A percentile compares a stretch with the other conserved stretches of the same genome.
Conservation (phyloP, 441 rosid genomes). For the Populus tomentosa region DNA sequence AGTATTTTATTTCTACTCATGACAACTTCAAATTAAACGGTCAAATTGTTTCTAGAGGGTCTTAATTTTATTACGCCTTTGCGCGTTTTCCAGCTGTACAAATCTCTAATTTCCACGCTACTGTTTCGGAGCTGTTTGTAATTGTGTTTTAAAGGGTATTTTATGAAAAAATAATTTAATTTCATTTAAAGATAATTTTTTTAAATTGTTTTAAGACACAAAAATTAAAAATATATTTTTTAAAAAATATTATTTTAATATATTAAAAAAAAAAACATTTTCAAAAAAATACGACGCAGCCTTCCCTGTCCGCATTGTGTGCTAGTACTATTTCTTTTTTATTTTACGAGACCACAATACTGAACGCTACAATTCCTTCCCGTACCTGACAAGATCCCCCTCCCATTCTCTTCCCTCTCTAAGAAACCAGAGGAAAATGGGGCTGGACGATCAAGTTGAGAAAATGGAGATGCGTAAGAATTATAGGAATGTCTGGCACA, state of each 20-base stretch:
- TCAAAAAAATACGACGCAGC: no score
- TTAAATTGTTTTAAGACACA: no score
- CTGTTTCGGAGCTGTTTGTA: no score
- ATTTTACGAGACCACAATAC: no score
- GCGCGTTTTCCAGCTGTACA: not conserved
- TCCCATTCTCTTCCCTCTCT: not conserved
- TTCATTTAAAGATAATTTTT: no score
- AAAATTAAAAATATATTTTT: no score
- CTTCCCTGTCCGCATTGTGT: not conserved
- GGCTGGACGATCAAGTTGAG: constrained; percentile 15
- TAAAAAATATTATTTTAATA: no score
- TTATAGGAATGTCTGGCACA: constrained; percentile 47
- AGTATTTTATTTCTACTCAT: no score
- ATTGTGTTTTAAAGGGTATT: no score
- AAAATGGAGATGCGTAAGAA: constrained; percentile 37
- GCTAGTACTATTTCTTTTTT: no score
- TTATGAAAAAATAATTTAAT: no score
- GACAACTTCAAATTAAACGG: not conserved
- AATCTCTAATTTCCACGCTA: not conserved
- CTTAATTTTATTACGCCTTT: not conserved
- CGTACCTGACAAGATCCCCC: not conserved
- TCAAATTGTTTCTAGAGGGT: not conserved
- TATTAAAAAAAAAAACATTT: no score
- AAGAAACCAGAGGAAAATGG: constrained; percentile 13
- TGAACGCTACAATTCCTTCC: not conserved